Evolutionary conservation across 192 early-diverging fungal genomes (phyloP), one percentile per base, ranked within the genome.

Genomic region (Coemansia furcata): DNA sequence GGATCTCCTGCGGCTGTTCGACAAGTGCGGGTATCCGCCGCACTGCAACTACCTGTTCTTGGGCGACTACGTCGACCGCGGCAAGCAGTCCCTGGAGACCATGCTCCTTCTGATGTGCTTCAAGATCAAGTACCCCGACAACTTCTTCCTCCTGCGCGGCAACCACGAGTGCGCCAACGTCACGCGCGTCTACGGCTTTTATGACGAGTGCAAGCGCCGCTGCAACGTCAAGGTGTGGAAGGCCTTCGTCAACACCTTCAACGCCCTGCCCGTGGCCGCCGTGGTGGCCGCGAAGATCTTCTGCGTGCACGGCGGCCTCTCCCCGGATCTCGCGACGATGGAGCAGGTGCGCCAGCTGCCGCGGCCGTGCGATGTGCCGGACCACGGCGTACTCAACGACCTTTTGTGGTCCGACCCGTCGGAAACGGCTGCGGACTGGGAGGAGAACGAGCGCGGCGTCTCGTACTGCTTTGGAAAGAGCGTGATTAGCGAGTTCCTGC

Each of bases 131-230:
- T 95, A 94, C 87, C 96, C 96, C 8, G 93, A 96, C 67, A 95
- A 96, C 68, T 95, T 98, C 37, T 96, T 94, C 35, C 84, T 98
- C 23, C 82, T 98, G 67, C 85, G 96, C 54, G 96, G 96, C 63
- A 98, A 98, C 78, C 96, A 98, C 80, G 96, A 98, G 83, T 93
- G 92, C 69, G 79, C 94, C 62, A 94, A 98, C 72, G 96, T 98
- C 69, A 98, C 96, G 14, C 95, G 96, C 71, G 95, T 98, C 11
- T 98, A 98, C 69, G 96, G 96, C 36, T 97, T 97, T 71, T 95
- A 97, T 70, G 89, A 94, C n/a, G 94, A 96, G 68, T 95, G 94
- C 77, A 84, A 94, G 60, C 85, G 89, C 54, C 95, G 95, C 74
- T 96, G 95, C 69, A 89, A 86, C 50, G 77, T 87, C 14, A 88